Evolutionary conservation across 2,329 filamentous ascomycete genomes (phyloP).

Genomic region (Fusarium drepaniforme): DNA sequence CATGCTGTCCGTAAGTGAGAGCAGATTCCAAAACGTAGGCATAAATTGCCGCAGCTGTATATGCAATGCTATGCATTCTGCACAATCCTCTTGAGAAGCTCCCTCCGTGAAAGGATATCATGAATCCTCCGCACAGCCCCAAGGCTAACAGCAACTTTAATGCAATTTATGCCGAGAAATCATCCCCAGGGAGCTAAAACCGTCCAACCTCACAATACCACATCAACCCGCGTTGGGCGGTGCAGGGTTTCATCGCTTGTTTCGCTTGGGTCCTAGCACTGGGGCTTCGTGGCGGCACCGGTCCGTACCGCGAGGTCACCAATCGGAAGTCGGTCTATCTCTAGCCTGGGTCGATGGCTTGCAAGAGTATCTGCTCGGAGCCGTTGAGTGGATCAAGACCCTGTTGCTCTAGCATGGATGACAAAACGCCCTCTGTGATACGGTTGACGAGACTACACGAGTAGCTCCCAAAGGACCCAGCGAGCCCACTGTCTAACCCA

Average conservation of each 20-base stretch:
- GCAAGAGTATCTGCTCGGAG: not conserved
- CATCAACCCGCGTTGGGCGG: not conserved
- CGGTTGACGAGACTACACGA: not conserved
- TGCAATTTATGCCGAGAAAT: not conserved
- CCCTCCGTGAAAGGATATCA: no score
- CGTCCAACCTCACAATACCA: not conserved
- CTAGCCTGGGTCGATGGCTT: not conserved
- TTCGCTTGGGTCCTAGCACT: not conserved
- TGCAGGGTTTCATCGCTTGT: not conserved
- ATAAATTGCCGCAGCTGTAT: not conserved
- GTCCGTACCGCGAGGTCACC: not conserved
- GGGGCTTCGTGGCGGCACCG: not conserved
- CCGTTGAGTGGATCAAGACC: not conserved
- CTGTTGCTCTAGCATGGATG: not conserved
- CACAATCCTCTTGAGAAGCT: not conserved
- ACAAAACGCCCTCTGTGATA: slow-evolving; percentile 10
- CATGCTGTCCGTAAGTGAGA: not conserved
- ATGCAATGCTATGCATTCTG: not conserved
- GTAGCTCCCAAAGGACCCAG: not conserved
- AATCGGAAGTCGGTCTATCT: not conserved
- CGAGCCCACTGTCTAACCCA: not conserved
- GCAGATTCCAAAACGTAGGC: not conserved
- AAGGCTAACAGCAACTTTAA: not conserved
- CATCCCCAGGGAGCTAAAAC: not conserved
- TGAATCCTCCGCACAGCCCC: not conserved